A percentile compares a stretch with the other conserved stretches of the same genome.
Evolutionary conservation across 495 filamentous ascomycete genomes (phyloP).

Genomic region (Apodospora peruviana): DNA sequence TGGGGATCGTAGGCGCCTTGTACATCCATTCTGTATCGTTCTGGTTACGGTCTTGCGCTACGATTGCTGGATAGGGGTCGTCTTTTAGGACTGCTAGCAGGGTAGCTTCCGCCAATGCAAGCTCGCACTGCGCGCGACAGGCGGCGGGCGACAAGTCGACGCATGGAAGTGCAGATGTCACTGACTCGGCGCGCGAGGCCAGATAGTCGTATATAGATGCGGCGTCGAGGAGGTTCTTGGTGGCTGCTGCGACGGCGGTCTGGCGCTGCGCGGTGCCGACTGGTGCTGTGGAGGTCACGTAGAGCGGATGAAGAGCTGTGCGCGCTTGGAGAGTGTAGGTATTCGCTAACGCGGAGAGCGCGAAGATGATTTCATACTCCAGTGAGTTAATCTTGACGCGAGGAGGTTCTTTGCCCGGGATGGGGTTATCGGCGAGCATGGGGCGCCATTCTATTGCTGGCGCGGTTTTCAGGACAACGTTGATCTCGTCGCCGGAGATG

Average conservation of each 20-base stretch:
- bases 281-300: conserved; percentile 49
- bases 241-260: conserved; percentile 66
- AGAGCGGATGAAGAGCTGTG: conserved; percentile 43
- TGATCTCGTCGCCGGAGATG: conserved; percentile 54
- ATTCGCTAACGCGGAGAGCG: conserved; percentile 69
- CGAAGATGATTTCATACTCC: conserved; percentile 77
- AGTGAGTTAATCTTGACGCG: conserved; percentile 66
- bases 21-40: conserved; percentile 92
- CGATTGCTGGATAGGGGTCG: conserved; percentile 79
- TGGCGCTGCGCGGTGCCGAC: conserved; percentile 60
- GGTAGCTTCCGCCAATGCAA: conserved; percentile 83
- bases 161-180: conserved; percentile 30
- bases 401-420: conserved; percentile 38
- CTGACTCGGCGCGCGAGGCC: conserved; percentile 36
- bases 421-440: conserved; percentile 58
- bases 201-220: conserved; percentile 73
- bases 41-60: conserved; percentile 69
- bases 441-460: conserved; percentile 76
- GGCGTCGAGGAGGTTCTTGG: conserved; percentile 70
- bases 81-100: conserved; percentile 86
- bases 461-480: conserved; percentile 47
- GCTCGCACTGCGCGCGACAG: conserved; percentile 63
- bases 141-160: conserved; percentile 59
- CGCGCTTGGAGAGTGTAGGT: conserved; percentile 67
- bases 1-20: conserved; percentile 74